These are phyloP conservation scores for Cyphellophora europaea DNA, from an alignment of 2,329 filamentous ascomycete genomes.

Conservation along the genomic window DNA sequence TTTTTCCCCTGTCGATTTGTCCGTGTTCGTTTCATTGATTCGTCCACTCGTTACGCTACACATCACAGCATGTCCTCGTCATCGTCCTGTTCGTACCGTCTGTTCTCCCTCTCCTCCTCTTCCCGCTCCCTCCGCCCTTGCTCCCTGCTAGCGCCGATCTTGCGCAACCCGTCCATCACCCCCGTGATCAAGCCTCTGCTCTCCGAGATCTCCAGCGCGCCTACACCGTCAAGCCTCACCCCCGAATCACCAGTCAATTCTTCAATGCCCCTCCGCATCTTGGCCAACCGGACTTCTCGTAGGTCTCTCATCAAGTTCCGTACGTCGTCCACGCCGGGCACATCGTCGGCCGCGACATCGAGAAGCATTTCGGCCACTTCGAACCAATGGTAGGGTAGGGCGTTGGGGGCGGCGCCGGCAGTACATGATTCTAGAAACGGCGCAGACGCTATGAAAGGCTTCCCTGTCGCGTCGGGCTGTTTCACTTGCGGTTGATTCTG, in stretches of 20 bases:
- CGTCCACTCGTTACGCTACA: too few species aligned
- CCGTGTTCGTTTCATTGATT: too few species aligned
- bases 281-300: constrained; percentile 79
- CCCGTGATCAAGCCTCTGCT: constrained; percentile 73
- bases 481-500: constrained; percentile 40
- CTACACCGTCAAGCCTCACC: constrained; percentile 70
- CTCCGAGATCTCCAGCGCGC: constrained; percentile 87
- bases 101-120: constrained; percentile 53
- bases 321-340: constrained; percentile 64
- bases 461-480: constrained; percentile 28
- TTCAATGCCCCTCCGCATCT: constrained; percentile 68
- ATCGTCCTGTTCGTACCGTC: constrained; percentile 43
- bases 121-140: constrained; percentile 67
- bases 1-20: too few species aligned
- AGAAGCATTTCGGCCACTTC: constrained; percentile 83
- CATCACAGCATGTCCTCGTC: too few species aligned
- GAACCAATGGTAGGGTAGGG: constrained; percentile 90
- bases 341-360: constrained; percentile 74
- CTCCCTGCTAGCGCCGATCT: constrained; percentile 73
- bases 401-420: constrained; percentile 55
- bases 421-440: constrained; percentile 75
- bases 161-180: constrained; percentile 76
- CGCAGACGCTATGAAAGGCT: constrained; percentile 43
- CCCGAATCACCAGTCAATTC: constrained; percentile 63
- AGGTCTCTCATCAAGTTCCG: constrained; percentile 69